phyloP scores from a whole-genome alignment of 2,329 filamentous ascomycete species.

The Cryphonectria naterciae region DNA sequence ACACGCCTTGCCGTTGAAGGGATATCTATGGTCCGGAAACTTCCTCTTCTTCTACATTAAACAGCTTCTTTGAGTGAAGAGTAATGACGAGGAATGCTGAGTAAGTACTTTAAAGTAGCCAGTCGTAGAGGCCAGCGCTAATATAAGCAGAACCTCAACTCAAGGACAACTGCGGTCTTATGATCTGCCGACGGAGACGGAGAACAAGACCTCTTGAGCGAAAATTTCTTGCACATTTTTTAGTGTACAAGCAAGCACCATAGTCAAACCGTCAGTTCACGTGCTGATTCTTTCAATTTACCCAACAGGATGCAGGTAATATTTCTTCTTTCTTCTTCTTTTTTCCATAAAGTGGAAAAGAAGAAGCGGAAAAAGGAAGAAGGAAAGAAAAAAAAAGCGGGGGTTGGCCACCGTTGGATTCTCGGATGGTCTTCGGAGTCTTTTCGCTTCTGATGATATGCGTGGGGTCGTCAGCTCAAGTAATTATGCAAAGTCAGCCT shows the following conservation, averaged over 20 bases:
- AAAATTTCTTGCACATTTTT: background rate
- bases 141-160: background rate
- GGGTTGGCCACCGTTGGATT: too few relatives aligned
- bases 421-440: too few relatives aligned
- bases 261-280: background rate
- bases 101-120: background rate
- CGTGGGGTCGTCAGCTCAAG: too few relatives aligned
- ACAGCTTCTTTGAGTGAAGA: slow-evolving; percentile 12
- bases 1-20: slow-evolving; percentile 34
- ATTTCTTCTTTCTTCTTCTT: background rate
- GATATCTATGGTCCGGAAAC: slow-evolving; percentile 33
- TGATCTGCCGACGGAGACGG: background rate
- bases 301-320: background rate
- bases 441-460: too few relatives aligned
- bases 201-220: background rate
- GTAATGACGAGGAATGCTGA: background rate
- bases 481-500: too few relatives aligned
- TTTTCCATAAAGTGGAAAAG: too few relatives aligned
- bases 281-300: background rate
- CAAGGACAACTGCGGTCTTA: background rate
- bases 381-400: too few relatives aligned
- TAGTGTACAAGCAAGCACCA: background rate
- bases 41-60: slow-evolving; percentile 32
- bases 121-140: background rate
- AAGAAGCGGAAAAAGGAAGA: too few relatives aligned